These are phyloP conservation scores for Lanzia echinophila DNA, from an alignment of 2,329 filamentous ascomycete genomes.

Conservation along the genomic window DNA sequence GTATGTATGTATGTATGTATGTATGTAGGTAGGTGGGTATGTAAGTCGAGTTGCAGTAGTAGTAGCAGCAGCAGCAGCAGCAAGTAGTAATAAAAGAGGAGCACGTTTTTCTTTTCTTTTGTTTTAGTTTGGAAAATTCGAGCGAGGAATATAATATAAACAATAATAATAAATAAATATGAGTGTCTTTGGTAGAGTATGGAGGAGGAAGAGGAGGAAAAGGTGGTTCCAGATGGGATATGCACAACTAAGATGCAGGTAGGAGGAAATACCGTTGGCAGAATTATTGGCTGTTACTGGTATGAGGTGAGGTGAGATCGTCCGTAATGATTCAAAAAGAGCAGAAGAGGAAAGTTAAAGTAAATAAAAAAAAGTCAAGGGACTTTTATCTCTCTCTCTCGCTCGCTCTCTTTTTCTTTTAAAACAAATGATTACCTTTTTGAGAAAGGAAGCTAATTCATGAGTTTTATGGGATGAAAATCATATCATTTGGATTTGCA, in stretches of 20 bases:
- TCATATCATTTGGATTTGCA: not conserved
- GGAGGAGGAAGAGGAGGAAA: no score
- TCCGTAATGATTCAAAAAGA: not conserved
- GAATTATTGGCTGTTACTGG: not conserved
- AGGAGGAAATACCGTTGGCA: not conserved
- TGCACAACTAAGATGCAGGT: not conserved
- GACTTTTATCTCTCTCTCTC: no score
- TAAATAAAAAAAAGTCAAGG: not conserved
- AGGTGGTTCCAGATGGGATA: not conserved
- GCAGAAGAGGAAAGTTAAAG: not conserved
- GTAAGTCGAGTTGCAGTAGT: conserved; percentile 1
- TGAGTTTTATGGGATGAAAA: not conserved
- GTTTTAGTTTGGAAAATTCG: not conserved
- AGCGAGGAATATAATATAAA: not conserved
- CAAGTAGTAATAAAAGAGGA: not conserved
- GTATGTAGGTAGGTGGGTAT: not conserved
- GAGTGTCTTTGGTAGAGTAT: no score
- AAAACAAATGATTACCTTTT: no score
- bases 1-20: not conserved
- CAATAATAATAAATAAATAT: no score
- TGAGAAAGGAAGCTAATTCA: not conserved
- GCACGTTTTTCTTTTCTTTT: not conserved
- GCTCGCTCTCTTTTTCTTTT: no score
- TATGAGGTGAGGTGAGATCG: not conserved
- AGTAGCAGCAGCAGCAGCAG: not conserved